Evolutionary conservation across 1,284 basidiomycete species (phyloP), one percentile per base, ranked within the genome.

Genomic region (Microbotryum lychnidis-dioicae): DNA sequence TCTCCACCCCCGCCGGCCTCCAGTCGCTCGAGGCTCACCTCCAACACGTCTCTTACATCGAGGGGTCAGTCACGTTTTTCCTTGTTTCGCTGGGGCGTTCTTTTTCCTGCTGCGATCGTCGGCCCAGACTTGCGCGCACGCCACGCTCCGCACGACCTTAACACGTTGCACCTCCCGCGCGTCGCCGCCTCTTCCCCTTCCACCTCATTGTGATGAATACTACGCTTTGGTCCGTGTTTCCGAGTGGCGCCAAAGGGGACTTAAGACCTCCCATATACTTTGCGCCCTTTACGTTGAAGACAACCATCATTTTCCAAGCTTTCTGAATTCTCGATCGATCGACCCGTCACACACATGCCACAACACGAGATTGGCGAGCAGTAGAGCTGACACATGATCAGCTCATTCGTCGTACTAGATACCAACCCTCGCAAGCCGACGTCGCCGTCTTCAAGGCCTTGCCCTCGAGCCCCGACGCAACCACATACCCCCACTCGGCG

Each of bases 161-260:
- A 5, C 27, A 27, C 50, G n/a, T 23, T 21, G 48, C 45, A 48
- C 29, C 50, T 60, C 57, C 55, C 54, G 33, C 47, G 50, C 51
- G 18, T n/a, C 25, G 27, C 58, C 48, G 54, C 55, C 50, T 56
- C 63, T 55, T 72, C 61, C 50, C 61, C 29, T 18, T 57, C 57
- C 25, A 52, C 48, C 69, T 37, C 49, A 49, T 67, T 73, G 54
- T 82, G 89, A 92, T 91, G 89, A 90, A 79, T 75, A 75, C 77
- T 78, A 75, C 79, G 86, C 88, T 90, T 89, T 92, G 90, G 89
- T 93, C 90, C 90, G 90, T 92, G 91, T 93, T 93, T 91, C 90
- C 85, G 87, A 94, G 89, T 72, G 86, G 37, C 16, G 37, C 16
- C 16, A 42, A 84, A 54, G 63, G 60, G 47, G 91, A 87, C 81